Evolutionary conservation across 345 rosid genomes (phyloP), one percentile per base, ranked within the genome.

Genomic region (Triadica sebifera): DNA sequence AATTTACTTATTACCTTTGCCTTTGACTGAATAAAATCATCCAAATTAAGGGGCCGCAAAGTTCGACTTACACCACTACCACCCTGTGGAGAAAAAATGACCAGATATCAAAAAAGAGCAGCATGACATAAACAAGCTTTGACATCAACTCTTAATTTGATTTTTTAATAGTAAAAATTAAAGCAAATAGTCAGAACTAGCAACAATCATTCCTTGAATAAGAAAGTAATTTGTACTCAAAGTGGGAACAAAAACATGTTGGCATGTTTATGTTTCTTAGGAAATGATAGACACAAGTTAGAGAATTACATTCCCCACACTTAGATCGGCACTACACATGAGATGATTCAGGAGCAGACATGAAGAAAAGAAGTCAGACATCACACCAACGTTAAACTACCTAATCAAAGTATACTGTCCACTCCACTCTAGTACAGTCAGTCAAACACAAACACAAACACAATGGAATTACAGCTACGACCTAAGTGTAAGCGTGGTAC

Each of bases 21-120:
- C 85, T 96, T 96, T 41, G 98, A 88, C 55, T 80, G 85, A 58
- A 88, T 65, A 69, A 96, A 96, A 77, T 96, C 99, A 43, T 96
- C 93, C 85, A 93, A 80, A 74, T 67, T 83, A 73, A 93, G 88
- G 2, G 90, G 84, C 80, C 99, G 89, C 74, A 89, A 74, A 19
- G 70, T 72, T 41, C 86, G 82, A 77, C 86, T 51, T 63, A 65
- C 81, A 75, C 76, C 83, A 58, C 45, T 79, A 73, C 80, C 78
- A 34, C 69, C 87, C 98, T 93, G 84, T 41, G 69, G 49, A 39
- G 12, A 56, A 73, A 75, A 47, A 62, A 10, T 49, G 15, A 76
- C 24, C 0, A 68, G 38, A 65, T 45, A 15, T 69, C 16, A 38
- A 20, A 52, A 20, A 43, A 60, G n/a, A 76, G 29, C 8, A 43